A percentile compares a stretch with the other conserved stretches of the same genome.
These are phyloP conservation scores for Fennellomyces sp. DNA, from an alignment of 371 early-diverging fungal genomes.

Conservation along the genomic window DNA sequence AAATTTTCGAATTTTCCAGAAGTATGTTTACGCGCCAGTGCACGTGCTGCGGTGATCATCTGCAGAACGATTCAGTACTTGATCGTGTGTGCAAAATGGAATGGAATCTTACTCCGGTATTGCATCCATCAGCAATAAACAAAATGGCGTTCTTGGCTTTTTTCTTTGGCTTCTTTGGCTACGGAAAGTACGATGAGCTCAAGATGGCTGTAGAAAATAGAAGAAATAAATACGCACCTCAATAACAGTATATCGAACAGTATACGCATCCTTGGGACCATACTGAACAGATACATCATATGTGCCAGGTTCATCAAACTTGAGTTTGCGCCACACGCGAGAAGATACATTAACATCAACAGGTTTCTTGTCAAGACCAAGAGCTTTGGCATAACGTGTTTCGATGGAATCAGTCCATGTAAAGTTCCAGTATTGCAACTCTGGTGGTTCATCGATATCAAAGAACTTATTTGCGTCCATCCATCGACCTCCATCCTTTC, in stretches of 20 bases:
- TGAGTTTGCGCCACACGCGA: slow-evolving; percentile 59
- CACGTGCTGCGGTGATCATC: slow-evolving; percentile 67
- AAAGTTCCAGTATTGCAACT: slow-evolving; percentile 57
- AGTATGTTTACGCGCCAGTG: slow-evolving; percentile 57
- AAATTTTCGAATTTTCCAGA: slow-evolving; percentile 61
- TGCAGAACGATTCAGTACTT: slow-evolving; percentile 4
- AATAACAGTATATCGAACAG: slow-evolving; percentile 38
- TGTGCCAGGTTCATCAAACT: slow-evolving; percentile 59
- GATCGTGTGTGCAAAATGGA: neutral
- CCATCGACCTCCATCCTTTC: slow-evolving; percentile 41
- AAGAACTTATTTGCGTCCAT: slow-evolving; percentile 49
- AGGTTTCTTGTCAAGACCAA: slow-evolving; percentile 36
- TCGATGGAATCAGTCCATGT: slow-evolving; percentile 55
- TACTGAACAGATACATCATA: slow-evolving; percentile 53
- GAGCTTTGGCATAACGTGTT: slow-evolving; percentile 30
- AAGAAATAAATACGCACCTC: too few species aligned
- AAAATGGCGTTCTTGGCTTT: slow-evolving; percentile 76
- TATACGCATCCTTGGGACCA: slow-evolving; percentile 34
- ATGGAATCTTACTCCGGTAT: slow-evolving; percentile 41
- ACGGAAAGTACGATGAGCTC: neutral
- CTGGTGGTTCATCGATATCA: slow-evolving; percentile 29
- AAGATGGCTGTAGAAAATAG: too few species aligned
- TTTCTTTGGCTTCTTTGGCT: slow-evolving; percentile 54
- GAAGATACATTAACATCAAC: slow-evolving; percentile 57
- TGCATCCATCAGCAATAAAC: slow-evolving; percentile 79